These are phyloP conservation scores for Xenoacremonium recifei DNA, from an alignment of 2,329 filamentous ascomycete genomes.

Conservation along the genomic window DNA sequence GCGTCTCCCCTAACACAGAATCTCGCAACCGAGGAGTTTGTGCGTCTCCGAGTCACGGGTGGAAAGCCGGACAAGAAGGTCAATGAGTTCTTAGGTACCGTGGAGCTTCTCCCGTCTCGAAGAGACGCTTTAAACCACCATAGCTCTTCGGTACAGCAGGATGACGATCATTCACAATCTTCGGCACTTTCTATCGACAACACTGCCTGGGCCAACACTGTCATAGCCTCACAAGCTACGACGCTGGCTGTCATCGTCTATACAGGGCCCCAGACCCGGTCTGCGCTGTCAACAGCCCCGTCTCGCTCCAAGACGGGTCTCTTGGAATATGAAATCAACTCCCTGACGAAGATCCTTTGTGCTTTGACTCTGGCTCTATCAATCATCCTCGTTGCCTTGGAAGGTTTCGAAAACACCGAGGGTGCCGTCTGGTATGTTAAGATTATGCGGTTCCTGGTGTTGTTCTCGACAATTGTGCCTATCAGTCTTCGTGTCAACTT, in stretches of 20 bases:
- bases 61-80: slow-evolving; percentile 92
- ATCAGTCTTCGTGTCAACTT: slow-evolving; percentile 96
- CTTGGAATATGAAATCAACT: slow-evolving; percentile 95
- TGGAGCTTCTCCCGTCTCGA: slow-evolving; percentile 66
- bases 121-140: slow-evolving; percentile 46
- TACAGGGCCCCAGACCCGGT: slow-evolving; percentile 90
- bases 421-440: slow-evolving; percentile 86
- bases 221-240: slow-evolving; percentile 87
- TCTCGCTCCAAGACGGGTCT: slow-evolving; percentile 93
- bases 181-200: slow-evolving; percentile 89
- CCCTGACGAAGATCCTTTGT: slow-evolving; percentile 92
- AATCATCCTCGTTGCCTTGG: slow-evolving; percentile 80
- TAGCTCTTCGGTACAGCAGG: slow-evolving; percentile 27
- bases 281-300: slow-evolving; percentile 86
- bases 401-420: slow-evolving; percentile 71
- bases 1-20: slow-evolving; percentile 83
- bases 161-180: slow-evolving; percentile 48
- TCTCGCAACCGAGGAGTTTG: slow-evolving; percentile 71
- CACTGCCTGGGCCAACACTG: slow-evolving; percentile 97
- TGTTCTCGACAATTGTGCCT: slow-evolving; percentile 99
- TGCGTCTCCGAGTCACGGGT: slow-evolving; percentile 69
- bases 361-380: slow-evolving; percentile 83
- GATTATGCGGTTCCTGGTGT: slow-evolving; percentile 94
- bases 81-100: slow-evolving; percentile 89
- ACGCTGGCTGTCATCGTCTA: slow-evolving; percentile 91